These are phyloP conservation scores for Diaporthe aspalathi DNA, from an alignment of 2,329 filamentous ascomycete genomes.

Conservation along the genomic window DNA sequence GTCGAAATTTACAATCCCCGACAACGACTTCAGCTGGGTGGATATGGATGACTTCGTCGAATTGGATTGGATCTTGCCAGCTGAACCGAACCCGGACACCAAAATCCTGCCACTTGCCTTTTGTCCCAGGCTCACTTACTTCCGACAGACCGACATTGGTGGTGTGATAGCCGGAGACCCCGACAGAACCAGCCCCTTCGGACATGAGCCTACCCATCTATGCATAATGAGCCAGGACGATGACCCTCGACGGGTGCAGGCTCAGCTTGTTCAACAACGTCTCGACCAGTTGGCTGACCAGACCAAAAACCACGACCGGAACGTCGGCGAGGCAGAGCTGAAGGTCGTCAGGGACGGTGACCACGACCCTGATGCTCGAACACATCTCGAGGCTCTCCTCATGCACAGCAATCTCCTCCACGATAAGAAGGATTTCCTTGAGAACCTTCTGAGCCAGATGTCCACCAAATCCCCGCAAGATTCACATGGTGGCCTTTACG, in stretches of 20 bases:
- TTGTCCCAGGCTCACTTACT: constrained; percentile 96
- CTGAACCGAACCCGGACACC: constrained; percentile 89
- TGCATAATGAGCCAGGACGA: constrained; percentile 95
- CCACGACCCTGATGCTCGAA: constrained; percentile 62
- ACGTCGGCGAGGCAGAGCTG: constrained; percentile 81
- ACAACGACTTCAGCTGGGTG: constrained; percentile 96
- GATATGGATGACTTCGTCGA: constrained; percentile 99
- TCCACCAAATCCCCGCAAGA: constrained; percentile 50
- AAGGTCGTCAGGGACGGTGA: constrained; percentile 65
- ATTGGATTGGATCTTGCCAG: constrained; percentile 93
- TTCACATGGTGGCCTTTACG: constrained; percentile 4
- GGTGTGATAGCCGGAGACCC: constrained; percentile 83
- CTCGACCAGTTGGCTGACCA: constrained; percentile 83
- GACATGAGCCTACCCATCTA: constrained; percentile 90
- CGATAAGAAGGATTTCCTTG: constrained; percentile 69
- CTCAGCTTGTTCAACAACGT: constrained; percentile 83
- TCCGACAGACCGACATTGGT: constrained; percentile 93
- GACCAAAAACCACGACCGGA: constrained; percentile 77
- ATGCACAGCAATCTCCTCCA: constrained; percentile 66
- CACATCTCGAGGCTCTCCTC: constrained; percentile 70
- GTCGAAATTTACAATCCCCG: constrained; percentile 93
- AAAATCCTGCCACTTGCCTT: constrained; percentile 93
- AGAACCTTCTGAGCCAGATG: constrained; percentile 67
- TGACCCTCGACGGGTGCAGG: constrained; percentile 89
- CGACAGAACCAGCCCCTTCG: constrained; percentile 87